phyloP scores from a whole-genome alignment of 208 protist genomes.

The Trypanosoma mega region DNA sequence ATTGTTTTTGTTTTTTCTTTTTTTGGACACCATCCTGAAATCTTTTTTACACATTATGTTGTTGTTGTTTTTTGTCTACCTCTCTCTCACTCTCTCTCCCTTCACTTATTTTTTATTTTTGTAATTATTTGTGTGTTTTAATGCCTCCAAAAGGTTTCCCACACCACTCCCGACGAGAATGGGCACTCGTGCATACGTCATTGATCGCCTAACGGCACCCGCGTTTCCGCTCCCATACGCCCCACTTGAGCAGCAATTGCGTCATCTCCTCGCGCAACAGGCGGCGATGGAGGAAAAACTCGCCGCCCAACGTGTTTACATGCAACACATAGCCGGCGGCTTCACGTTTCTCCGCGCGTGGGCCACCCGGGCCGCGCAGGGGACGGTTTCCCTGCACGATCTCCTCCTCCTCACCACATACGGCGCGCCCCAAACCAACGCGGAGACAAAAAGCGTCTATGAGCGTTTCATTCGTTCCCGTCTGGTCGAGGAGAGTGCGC shows the following conservation, averaged over 20 bases:
- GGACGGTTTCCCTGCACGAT: slow-evolving; percentile 41
- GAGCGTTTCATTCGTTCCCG: slow-evolving; percentile 18
- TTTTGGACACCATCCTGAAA: too few species aligned
- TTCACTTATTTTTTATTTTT: too few species aligned
- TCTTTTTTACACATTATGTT: too few species aligned
- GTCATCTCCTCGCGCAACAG: slow-evolving; percentile 25
- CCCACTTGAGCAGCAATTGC: slow-evolving; percentile 17
- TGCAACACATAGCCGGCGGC: slow-evolving; percentile 24
- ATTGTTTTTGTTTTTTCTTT: too few species aligned
- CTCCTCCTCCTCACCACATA: slow-evolving; percentile 26
- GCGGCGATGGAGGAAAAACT: slow-evolving; percentile 25
- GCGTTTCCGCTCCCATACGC: too few species aligned
- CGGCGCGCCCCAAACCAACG: not conserved
- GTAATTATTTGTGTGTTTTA: too few species aligned
- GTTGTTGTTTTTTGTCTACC: too few species aligned
- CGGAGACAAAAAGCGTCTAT: slow-evolving; percentile 15
- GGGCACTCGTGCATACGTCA: too few species aligned
- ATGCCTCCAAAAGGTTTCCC: too few species aligned
- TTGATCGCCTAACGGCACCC: too few species aligned
- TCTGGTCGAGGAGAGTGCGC: slow-evolving; percentile 17
- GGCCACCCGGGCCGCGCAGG: slow-evolving; percentile 3
- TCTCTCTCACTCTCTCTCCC: too few species aligned
- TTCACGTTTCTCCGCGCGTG: slow-evolving; percentile 23
- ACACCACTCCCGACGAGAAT: too few species aligned
- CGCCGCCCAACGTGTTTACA: slow-evolving; percentile 10